phyloP scores from a whole-genome alignment of 306 rosid genomes.

The Rosa persica region DNA sequence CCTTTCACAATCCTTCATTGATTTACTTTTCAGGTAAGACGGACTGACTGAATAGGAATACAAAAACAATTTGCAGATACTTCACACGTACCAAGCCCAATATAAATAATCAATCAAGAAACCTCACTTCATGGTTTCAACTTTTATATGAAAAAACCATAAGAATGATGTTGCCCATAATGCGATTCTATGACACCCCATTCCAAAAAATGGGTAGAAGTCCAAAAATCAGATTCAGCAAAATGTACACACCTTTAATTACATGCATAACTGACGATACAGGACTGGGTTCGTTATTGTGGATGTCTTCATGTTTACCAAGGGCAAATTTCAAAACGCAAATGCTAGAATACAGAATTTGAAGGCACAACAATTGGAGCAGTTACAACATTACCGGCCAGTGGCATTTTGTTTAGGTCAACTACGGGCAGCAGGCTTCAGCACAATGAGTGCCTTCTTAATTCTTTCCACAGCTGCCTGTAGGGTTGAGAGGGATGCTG shows the following conservation, averaged over 20 bases:
- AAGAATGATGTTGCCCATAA: neutral
- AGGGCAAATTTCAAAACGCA: conserved; percentile 20
- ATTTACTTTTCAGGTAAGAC: neutral
- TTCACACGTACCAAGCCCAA: neutral
- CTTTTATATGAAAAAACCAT: neutral
- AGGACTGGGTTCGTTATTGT: neutral
- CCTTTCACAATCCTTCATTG: neutral
- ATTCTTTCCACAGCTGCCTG: conserved; percentile 86
- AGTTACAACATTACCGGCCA: neutral
- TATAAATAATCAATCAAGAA: neutral
- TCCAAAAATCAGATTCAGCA: neutral
- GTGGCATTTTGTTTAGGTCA: conserved; percentile 19
- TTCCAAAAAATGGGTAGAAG: no score
- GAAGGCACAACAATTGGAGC: conserved; percentile 27
- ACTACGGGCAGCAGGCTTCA: conserved; percentile 49
- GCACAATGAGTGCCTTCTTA: conserved; percentile 55
- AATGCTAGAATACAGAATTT: conserved; percentile 22
- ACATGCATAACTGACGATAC: neutral
- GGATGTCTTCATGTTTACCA: neutral
- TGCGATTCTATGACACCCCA: neutral
- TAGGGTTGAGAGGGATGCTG: conserved; percentile 70
- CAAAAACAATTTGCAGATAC: neutral
- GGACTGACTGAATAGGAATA: neutral
- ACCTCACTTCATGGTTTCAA: neutral
- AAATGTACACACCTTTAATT: neutral